Base-by-base conservation (phyloP, 2,329 filamentous ascomycete genomes). In the Aureobasidium sp. region DNA sequence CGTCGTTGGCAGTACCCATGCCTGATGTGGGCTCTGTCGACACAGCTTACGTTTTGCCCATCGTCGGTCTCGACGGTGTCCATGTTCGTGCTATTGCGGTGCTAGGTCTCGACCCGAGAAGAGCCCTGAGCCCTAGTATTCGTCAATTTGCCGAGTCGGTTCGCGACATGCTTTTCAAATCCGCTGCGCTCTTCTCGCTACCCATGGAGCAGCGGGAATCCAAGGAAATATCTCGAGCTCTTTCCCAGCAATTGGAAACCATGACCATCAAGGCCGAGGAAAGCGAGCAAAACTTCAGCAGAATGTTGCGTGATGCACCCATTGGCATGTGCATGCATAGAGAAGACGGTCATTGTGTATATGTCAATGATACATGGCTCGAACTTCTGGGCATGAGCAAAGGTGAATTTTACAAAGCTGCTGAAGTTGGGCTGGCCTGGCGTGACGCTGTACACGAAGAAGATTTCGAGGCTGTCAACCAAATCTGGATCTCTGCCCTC, bases 281-380 rank as follows among this genome's bases (percentile, higher is more conserved):
- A 15, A 72, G 68, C 5, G 75, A 76, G 44, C 69, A 72, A 3
- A 69, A 71, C n/a, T 77, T 78, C 42, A 69, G 72, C 21, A 68
- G 73, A 7, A 73, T 78, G 65, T 73, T 75, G 5, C 71, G 73
- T 36, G 66, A 72, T 9, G 68, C 73, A 3, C 74, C 75, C 3
- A 69, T 76, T 5, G 76, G 72, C 2, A 78, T 78, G 63, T 61
- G 42, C 27, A 39, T 62, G 53, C 34, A 45, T 29, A 9, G 45
- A 34, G 32, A 36, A 3, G 57, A 59, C 25, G 75, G 76, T 2
- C 65, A 64, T 11, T 72, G 73, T 15, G 68, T 73, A 0, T 76
- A 77, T 62, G 68, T 74, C 10, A 78, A 78, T 47, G 70, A 77
- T 52, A 68, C 70, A 5, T 78, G 74, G 68, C 70, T 69, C 32